phyloP scores from a whole-genome alignment of 2,329 filamentous ascomycete genomes.

The Dothideomycetes sp. region DNA sequence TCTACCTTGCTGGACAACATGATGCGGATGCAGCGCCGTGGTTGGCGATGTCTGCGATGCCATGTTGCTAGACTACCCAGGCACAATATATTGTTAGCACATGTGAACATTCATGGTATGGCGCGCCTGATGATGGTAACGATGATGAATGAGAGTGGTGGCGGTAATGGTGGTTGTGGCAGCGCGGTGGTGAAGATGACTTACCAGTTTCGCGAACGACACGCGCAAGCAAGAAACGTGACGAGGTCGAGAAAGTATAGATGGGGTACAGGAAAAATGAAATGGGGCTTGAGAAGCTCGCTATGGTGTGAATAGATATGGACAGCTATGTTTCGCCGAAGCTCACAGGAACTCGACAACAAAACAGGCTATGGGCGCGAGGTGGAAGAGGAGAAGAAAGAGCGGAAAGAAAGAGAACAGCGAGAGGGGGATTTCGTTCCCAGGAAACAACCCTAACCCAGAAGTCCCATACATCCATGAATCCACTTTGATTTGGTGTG shows the following conservation, averaged over 20 bases:
- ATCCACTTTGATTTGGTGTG: too few relatives aligned
- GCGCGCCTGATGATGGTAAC: not conserved
- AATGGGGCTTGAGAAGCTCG: too few relatives aligned
- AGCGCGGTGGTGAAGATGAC: too few relatives aligned
- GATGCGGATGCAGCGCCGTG: conserved; percentile 59
- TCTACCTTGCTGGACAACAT: conserved; percentile 56
- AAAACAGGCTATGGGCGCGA: conserved; percentile 11
- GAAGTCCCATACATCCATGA: too few relatives aligned
- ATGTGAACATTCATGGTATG: not conserved
- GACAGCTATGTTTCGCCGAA: conserved; percentile 1
- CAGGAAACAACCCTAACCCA: conserved; percentile 12
- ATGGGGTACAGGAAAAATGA: not conserved
- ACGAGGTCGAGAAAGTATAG: conserved; percentile 6
- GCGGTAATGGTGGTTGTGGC: too few relatives aligned
- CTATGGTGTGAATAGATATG: too few relatives aligned
- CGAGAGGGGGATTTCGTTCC: conserved; percentile 2
- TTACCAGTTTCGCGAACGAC: conserved; percentile 11
- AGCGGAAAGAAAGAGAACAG: conserved; percentile 13
- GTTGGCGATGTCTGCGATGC: conserved; percentile 63
- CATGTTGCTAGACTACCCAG: conserved; percentile 18
- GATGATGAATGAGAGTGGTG: too few relatives aligned
- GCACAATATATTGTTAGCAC: not conserved
- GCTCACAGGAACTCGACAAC: conserved; percentile 8
- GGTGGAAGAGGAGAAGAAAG: conserved; percentile 9
- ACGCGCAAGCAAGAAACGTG: conserved; percentile 7